Evolutionary conservation across 31 red algal genomes (phyloP).

Genomic region (Odonthalia washingtoniensis): DNA sequence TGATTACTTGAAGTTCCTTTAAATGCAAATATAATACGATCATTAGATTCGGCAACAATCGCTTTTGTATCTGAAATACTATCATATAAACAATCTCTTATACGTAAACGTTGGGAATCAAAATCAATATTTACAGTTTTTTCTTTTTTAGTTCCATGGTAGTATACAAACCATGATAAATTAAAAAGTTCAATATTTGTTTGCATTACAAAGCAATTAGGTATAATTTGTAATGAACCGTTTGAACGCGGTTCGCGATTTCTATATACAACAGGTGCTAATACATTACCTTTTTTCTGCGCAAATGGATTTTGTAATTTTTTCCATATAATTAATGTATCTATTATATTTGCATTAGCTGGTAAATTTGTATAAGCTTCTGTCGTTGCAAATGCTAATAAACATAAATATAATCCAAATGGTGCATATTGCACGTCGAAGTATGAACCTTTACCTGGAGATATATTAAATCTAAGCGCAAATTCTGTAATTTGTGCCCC

Average conservation of each 20-base stretch:
- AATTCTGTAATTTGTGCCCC: slow-evolving; percentile 62
- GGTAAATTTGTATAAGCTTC: slow-evolving; percentile 76
- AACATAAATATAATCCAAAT: slow-evolving; percentile 57
- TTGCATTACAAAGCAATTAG: slow-evolving; percentile 82
- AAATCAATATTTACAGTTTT: slow-evolving; percentile 40
- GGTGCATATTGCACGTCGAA: slow-evolving; percentile 75
- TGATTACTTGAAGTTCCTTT: no score
- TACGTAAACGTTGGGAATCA: no score
- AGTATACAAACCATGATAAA: slow-evolving; percentile 79
- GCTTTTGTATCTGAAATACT: slow-evolving; percentile 79
- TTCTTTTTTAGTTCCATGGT: slow-evolving; percentile 72
- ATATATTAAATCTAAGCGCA: not conserved
- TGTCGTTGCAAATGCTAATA: slow-evolving; percentile 60
- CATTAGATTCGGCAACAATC: slow-evolving; percentile 67
- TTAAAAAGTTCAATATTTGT: slow-evolving; percentile 78
- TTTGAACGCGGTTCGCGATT: slow-evolving; percentile 57
- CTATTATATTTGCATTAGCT: slow-evolving; percentile 33
- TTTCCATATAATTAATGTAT: slow-evolving; percentile 10
- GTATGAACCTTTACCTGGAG: slow-evolving; percentile 54
- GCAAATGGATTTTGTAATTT: no score
- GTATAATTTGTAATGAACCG: slow-evolving; percentile 19
- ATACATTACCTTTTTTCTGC: no score
- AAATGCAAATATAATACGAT: slow-evolving; percentile 87
- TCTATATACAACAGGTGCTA: slow-evolving; percentile 66
- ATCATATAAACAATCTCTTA: slow-evolving; percentile 60